Evolutionary conservation across 1,284 basidiomycete species (phyloP).

Genomic region (Agroathelia rolfsii): DNA sequence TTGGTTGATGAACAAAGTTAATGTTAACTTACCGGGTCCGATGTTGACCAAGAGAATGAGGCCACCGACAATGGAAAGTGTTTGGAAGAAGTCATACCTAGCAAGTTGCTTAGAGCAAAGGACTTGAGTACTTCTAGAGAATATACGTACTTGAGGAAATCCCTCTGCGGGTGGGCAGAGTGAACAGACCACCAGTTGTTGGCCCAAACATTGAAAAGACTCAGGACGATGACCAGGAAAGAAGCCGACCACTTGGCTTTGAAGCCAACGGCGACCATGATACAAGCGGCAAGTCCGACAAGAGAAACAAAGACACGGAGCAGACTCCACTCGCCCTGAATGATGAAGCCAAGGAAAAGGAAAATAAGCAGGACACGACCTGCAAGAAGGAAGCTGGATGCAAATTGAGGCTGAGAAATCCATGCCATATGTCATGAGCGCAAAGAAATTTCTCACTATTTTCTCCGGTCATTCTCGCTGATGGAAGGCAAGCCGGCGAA

Average conservation of each 20-base stretch:
- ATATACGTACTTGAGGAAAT: constrained; percentile 81
- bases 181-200: constrained; percentile 99
- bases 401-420: constrained; percentile 1
- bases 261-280: constrained; percentile 98
- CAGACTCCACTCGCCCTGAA: constrained; percentile 88
- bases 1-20: constrained; percentile 2
- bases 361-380: constrained; percentile 97
- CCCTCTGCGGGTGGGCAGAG: constrained; percentile 85
- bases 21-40: constrained; percentile 64
- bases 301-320: constrained; percentile 81
- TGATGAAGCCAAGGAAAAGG: constrained; percentile 96
- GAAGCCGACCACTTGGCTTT: constrained; percentile 98
- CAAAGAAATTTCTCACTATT: constrained; percentile 65
- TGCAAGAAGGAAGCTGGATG: constrained; percentile 82
- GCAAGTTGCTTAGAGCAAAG: constrained; percentile 13
- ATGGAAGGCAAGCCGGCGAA: constrained; percentile 90
- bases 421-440: constrained; percentile 7
- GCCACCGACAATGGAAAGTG: constrained; percentile 93
- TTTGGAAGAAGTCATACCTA: constrained; percentile 92
- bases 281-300: constrained; percentile 83
- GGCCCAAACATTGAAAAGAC: constrained; percentile 93
- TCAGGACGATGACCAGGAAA: constrained; percentile 91
- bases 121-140: constrained; percentile 7
- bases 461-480: constrained; percentile 93
- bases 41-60: constrained; percentile 96